Percentiles rank a stretch among this genome's conserved stretches.
Evolutionary conservation across 129 eudicot species (phyloP).

Genomic region (Pulicaria dysenterica): DNA sequence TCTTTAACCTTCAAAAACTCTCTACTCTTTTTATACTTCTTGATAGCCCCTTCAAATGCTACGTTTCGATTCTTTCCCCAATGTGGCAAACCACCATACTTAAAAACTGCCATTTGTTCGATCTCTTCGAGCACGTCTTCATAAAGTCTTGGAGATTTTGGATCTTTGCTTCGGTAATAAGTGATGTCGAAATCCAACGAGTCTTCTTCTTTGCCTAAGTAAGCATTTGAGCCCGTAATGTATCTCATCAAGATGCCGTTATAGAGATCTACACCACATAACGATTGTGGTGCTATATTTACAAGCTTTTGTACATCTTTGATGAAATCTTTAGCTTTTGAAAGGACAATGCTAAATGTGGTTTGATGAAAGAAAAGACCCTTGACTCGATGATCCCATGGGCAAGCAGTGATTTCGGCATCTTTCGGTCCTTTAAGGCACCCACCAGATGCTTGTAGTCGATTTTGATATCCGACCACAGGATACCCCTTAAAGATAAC

Average conservation of each 20-base stretch:
- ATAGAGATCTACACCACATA: slow-evolving; percentile 63
- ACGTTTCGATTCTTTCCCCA: slow-evolving; percentile 91
- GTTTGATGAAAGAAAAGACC: slow-evolving; percentile 75
- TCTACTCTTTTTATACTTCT: slow-evolving; percentile 46
- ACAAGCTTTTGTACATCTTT: slow-evolving; percentile 66
- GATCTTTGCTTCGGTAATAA: slow-evolving; percentile 74
- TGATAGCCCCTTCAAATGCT: slow-evolving; percentile 60
- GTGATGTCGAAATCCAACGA: slow-evolving; percentile 77
- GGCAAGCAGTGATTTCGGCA: slow-evolving; percentile 53
- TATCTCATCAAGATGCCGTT: slow-evolving; percentile 81
- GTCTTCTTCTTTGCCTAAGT: slow-evolving; percentile 74
- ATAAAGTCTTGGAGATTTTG: slow-evolving; percentile 54
- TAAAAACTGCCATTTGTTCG: slow-evolving; percentile 73
- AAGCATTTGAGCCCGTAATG: slow-evolving; percentile 58
- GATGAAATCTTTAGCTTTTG: slow-evolving; percentile 59
- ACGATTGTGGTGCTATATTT: slow-evolving; percentile 48
- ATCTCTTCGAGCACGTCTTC: slow-evolving; percentile 78
- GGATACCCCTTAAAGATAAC: slow-evolving; percentile 60
- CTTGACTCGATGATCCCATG: slow-evolving; percentile 76
- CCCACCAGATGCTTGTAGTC: slow-evolving; percentile 77
- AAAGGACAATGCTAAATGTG: slow-evolving; percentile 53
- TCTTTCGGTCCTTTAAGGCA: slow-evolving; percentile 62
- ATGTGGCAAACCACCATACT: slow-evolving; percentile 75
- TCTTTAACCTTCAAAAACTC: slow-evolving; percentile 57
- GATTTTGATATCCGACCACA: slow-evolving; percentile 69